Percentiles rank a stretch among this genome's conserved stretches.
Conservation (phyloP, 768 basidiomycete genomes). For the Pluteus cervinus region DNA sequence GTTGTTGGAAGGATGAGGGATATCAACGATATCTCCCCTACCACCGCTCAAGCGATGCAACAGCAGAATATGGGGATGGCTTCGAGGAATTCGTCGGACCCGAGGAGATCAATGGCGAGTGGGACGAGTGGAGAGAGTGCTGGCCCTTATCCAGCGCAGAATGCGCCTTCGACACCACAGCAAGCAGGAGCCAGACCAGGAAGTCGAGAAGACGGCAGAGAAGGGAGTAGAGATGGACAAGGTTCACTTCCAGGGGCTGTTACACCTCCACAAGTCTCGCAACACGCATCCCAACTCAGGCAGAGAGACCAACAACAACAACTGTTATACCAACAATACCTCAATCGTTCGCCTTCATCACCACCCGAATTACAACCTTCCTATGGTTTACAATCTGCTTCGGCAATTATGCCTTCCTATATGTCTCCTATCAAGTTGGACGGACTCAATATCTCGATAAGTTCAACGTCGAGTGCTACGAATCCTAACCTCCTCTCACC, state of each 20-base stretch:
- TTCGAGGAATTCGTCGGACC: too few species aligned
- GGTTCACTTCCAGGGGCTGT: too few species aligned
- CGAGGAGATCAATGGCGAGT: too few species aligned
- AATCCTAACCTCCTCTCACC: not conserved
- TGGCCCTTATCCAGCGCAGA: too few species aligned
- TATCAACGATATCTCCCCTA: too few species aligned
- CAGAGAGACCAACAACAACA: conserved; percentile 89
- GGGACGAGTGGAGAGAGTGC: too few species aligned
- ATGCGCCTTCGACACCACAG: too few species aligned
- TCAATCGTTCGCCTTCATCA: conserved; percentile 78
- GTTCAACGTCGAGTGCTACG: not conserved
- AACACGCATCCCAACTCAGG: conserved; percentile 65
- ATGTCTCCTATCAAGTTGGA: not conserved
- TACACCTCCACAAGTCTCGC: conserved; percentile 42
- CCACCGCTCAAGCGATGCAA: conserved; percentile 46
- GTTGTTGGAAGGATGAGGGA: too few species aligned
- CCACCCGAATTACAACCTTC: conserved; percentile 70
- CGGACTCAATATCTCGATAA: not conserved
- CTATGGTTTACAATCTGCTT: conserved; percentile 73
- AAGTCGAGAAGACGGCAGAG: too few species aligned
- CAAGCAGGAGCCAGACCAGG: too few species aligned
- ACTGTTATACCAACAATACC: conserved; percentile 82
- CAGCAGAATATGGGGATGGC: too few species aligned
- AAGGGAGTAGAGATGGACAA: too few species aligned
- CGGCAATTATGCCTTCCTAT: conserved; percentile 50